These are phyloP conservation scores for Pochonia chlamydosporia DNA, from an alignment of 2,329 filamentous ascomycete genomes.

Conservation along the genomic window DNA sequence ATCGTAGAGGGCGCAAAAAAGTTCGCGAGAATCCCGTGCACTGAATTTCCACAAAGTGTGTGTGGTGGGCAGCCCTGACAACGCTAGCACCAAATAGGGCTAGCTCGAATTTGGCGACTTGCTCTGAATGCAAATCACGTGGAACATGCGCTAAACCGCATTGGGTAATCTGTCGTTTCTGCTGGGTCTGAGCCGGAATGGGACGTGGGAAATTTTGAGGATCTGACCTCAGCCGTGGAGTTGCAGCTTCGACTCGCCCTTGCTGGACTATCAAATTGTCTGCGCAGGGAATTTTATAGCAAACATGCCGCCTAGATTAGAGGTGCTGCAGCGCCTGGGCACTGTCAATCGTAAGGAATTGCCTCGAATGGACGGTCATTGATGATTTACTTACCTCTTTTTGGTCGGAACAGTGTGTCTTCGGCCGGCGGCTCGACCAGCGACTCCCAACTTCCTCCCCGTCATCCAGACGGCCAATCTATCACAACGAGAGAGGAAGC, in stretches of 20 bases:
- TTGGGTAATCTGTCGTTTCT: slow-evolving; percentile 1
- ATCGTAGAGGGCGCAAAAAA: slow-evolving; percentile 24
- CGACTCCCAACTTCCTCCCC: slow-evolving; percentile 47
- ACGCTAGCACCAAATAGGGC: slow-evolving; percentile 17
- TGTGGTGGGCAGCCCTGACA: slow-evolving; percentile 31
- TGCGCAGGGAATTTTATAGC: background rate
- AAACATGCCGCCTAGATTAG: slow-evolving; percentile 64
- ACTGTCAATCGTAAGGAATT: slow-evolving; percentile 51
- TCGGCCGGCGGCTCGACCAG: slow-evolving; percentile 43
- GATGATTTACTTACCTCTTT: slow-evolving; percentile 13
- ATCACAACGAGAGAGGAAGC: slow-evolving; percentile 57
- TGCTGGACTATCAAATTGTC: background rate
- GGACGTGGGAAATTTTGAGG: slow-evolving; percentile 28
- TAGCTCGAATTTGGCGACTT: slow-evolving; percentile 14
- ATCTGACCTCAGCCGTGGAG: slow-evolving; percentile 10
- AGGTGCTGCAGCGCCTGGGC: slow-evolving; percentile 53
- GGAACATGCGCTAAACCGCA: slow-evolving; percentile 17
- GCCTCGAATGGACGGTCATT: background rate
- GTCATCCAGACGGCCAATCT: slow-evolving; percentile 60
- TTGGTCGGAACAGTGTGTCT: slow-evolving; percentile 50
- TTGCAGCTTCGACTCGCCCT: background rate
- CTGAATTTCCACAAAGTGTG: slow-evolving; percentile 33
- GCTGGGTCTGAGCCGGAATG: background rate
- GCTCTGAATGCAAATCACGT: slow-evolving; percentile 22
- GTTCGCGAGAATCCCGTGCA: slow-evolving; percentile 33